Conservation (phyloP, 345 rosid species). For the Citrus sp. region DNA sequence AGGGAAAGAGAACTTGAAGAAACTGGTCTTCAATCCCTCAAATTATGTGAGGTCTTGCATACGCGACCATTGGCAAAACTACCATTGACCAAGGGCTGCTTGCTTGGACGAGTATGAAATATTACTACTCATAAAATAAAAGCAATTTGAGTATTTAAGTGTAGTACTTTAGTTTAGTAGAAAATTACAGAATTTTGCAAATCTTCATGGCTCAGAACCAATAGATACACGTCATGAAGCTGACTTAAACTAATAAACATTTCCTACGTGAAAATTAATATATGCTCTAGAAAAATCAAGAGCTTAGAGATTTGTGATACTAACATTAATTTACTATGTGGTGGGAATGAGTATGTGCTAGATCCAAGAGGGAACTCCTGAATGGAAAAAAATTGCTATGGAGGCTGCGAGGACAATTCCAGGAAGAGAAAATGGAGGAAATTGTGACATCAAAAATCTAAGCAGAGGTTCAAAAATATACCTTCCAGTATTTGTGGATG, state of each 20-base stretch:
- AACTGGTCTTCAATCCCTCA: constrained; percentile 41
- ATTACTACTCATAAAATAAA: not conserved
- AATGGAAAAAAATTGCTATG: constrained; percentile 69
- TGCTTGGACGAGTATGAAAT: constrained; percentile 56
- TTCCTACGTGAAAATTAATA: not conserved
- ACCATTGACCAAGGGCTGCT: constrained; percentile 71
- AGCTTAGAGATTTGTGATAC: too few relatives aligned
- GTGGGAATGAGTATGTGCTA: constrained; percentile 11
- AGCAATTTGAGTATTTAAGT: too few relatives aligned
- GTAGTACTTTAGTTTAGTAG: not conserved
- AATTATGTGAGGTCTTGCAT: constrained; percentile 81
- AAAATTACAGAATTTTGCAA: not conserved
- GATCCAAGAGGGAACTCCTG: constrained; percentile 61
- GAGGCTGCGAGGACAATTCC: constrained; percentile 91
- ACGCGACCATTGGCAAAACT: constrained; percentile 72
- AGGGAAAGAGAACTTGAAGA: constrained; percentile 76
- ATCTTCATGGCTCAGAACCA: not conserved
- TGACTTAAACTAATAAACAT: not conserved
- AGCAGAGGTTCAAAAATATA: constrained; percentile 85
- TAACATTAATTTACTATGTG: constrained; percentile 2
- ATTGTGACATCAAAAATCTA: constrained; percentile 88
- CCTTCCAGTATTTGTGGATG: constrained; percentile 86
- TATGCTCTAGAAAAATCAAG: too few relatives aligned
- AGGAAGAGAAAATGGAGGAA: constrained; percentile 96
- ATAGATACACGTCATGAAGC: not conserved